Evolutionary conservation across 371 early-diverging fungal species (phyloP), one percentile per base, ranked within the genome.

Genomic region (Blyttiomyces sp.): DNA sequence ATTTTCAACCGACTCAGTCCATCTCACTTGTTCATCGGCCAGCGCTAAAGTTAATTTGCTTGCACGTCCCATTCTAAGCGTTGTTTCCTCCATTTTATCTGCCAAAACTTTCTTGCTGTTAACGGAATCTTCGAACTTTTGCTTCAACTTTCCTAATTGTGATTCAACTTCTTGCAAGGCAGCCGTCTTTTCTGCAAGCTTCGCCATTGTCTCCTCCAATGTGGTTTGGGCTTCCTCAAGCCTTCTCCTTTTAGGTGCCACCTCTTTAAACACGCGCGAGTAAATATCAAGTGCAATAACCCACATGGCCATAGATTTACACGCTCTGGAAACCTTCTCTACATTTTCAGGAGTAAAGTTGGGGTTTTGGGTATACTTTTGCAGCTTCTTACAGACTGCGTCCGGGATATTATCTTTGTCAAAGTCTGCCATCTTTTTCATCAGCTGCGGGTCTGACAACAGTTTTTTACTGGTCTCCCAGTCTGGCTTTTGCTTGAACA

Each of bases 231-330:
- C 76, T 45, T 73, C 70, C 27, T 78, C 75, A 17, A 80, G 68
- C 34, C 76, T 65, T 46, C 74, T 69, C 19, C 70, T 57, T 57
- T 82, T 71, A 19, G 82, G 82, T 4, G 64, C 66, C 4, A 79
- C 79, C 26, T 75, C 74, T 49, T 79, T 79, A 53, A 77, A 74
- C 2, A 79, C 78, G 16, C 75, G 43, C 11, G 73, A 71, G 54
- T 79, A 79, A 9, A 75, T 58, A n/a, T 79, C 79, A 72, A 79
- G 72, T 7, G 79, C 79, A 26, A 77, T 69, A n/a, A 77, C 75
- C 79, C 79, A 79, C 71, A 70, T 72, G 17, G 61, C 68, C 31
- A 79, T 57, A 9, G 74, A 70, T 55, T 77, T 73, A 52, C 74
- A 74, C 5, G 79, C 79, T 44, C 64, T 73, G 0, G 77, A 75